Evolutionary conservation across 2,329 filamentous ascomycete species (phyloP), one percentile per base, ranked within the genome.

Genomic region (Rhinocladiella similis): DNA sequence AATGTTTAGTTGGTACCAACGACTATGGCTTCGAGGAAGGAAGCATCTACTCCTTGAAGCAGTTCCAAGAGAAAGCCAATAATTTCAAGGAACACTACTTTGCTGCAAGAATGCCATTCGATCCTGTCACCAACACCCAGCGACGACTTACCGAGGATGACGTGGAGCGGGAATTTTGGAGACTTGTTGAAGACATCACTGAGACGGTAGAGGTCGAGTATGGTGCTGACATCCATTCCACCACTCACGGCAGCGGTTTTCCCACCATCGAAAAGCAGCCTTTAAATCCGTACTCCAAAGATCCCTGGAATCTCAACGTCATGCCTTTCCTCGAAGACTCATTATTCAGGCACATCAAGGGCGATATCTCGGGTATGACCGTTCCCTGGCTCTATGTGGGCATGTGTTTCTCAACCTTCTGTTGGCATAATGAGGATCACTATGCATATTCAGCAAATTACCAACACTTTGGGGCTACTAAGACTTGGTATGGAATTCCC

Each of bases 361-460:
- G 93, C 0, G 94, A 99, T 69, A 95, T 99, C 51, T 97, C 94
- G 1, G 94, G 94, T 36, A 99, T 99, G 94, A 99, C 94, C 0
- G 93, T 99, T 6, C 94, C 94, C 0, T 99, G 94, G 94, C 85
- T 99, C 3, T 99, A 99, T 69, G 94, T 99, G 3, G 94, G 94
- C 60, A 99, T 99, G 94, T 95, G 96, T 38, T 99, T 99, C 71
- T 99, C 94, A 0, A 97, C 94, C 0, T 99, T 99, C 69, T 99
- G 94, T 73, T 99, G 94, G 94, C 94, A 99, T 71, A 97, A 96
- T 62, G 94, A 99, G 69, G 94, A 99, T 68, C 94, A 99, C 69
- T 97, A 96, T 70, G 88, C 94, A 1, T 99, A 97, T 70, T 99
- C 94, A 0, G 89, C 94, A 50, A 99, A 99, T 65, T 99, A 97